Evolutionary conservation across 495 filamentous ascomycete species (phyloP), one percentile per base, ranked within the genome.

Genomic region (Xylaria curta): DNA sequence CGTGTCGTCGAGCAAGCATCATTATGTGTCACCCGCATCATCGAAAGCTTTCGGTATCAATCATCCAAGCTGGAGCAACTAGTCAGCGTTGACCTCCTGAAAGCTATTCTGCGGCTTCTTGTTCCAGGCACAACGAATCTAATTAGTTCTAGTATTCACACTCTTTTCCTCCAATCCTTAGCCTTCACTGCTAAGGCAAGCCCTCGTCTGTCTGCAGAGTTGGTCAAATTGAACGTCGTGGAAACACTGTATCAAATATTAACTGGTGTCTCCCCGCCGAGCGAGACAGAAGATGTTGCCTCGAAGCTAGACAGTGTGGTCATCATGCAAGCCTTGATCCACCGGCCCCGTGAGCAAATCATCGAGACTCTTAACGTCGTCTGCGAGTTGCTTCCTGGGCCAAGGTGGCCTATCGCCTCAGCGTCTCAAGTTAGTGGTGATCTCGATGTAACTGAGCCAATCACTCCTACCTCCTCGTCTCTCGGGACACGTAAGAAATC

Each of bases 231-330:
- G 91, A 94, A 97, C 76, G 92, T 99, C 56, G 96, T 98, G 21
- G 96, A 99, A 78, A 99, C 96, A 1, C 87, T 99, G 13, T 98
- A 97, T 80, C 96, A 99, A 80, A 99, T 98, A 47, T 82, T 99
- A 71, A 99, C 97, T 1, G 96, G 97, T 44, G 93, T 99, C 0
- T 99, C 96, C 0, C 93, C 96, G 8, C 96, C 96, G 28, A 88
- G 84, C 74, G 92, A 92, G 53, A 87, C 86, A 6, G 93, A 97
- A 21, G 92, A 95, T 78, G 87, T 93, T 40, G 92, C 93, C n/a
- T 88, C 87, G 31, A 97, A 96, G 81, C 94, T 98, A 77, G 95
- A 98, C 82, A 97, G 93, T 78, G 95, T 98, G 36, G 89, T 99
- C 61, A 95, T 98, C 80, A 98, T 99, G 97, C 96, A 99, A 78